Evolutionary conservation across 129 eudicot species (phyloP).

Genomic region (Tagetes erecta): DNA sequence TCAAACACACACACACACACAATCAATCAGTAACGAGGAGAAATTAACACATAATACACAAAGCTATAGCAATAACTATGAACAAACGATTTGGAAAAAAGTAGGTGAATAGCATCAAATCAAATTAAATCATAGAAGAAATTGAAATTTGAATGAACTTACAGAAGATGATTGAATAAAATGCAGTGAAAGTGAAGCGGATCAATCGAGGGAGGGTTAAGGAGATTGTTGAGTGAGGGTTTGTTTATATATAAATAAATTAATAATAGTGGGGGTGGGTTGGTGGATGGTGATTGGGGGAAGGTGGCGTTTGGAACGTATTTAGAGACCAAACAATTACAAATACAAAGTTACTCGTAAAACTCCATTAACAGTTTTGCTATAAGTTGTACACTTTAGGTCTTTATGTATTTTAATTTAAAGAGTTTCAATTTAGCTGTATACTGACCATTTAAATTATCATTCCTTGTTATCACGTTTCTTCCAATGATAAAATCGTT

Average conservation of each 20-base stretch:
- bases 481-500: too few species aligned
- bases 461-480: too few species aligned
- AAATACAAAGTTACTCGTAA: too few species aligned
- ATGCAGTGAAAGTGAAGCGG: constrained; percentile 14
- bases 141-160: not conserved
- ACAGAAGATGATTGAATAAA: constrained; percentile 12
- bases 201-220: constrained; percentile 17
- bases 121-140: not conserved
- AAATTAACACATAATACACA: not conserved
- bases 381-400: too few species aligned
- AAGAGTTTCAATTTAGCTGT: too few species aligned
- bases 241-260: constrained; percentile 18
- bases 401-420: too few species aligned
- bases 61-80: not conserved
- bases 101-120: not conserved
- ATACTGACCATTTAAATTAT: too few species aligned
- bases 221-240: constrained; percentile 2
- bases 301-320: constrained; percentile 40
- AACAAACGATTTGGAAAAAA: constrained; percentile 1
- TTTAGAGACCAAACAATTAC: constrained; percentile 9
- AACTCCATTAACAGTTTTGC: too few species aligned
- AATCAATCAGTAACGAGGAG: constrained; percentile 5
- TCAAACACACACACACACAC: not conserved
- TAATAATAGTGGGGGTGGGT: not conserved
- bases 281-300: not conserved